Base-by-base conservation (phyloP, 139 green algal genomes). In the Closterium sp. region DNA sequence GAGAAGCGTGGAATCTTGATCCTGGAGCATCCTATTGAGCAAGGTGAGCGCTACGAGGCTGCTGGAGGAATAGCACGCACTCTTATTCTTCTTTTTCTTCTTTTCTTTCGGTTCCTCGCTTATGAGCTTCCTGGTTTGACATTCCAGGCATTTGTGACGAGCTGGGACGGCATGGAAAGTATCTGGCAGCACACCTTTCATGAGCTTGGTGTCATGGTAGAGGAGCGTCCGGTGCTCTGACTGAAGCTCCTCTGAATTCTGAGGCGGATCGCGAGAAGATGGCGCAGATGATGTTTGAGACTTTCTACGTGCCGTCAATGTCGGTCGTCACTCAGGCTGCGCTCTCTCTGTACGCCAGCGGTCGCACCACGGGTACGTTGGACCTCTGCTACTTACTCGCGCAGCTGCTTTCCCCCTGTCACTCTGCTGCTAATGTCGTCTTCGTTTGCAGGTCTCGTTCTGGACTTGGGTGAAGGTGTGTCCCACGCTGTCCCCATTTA, bases 81-180 rank as follows among this genome's bases (percentile, higher is more conserved):
- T 16, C 4, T 87, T 34, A 16, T 43, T n/a, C 16, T 87, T 19
- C 25, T 85, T 64, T 87, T 85, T 25, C 76, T 30, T 30, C 28
- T 85, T 85, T 25, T 25, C 25, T 85, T 85, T 85, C 76, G 25
- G 76, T 21, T 87, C 8, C 33, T 87, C 33, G 84, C 84, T 87
- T 64, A 34, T 87, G n/a, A 33, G 23, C 25, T 90, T 3, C 25
- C 4, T 23, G 4, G 55, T 19, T 76, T 76, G 4, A 76, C 55
- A 28, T 76, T 76, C 4, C 55, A 66, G 38, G 38, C 21, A 76
- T n/a, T 76, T 55, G 97, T 99, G 31, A 99, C 96, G 69, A 98
- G 98, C 96, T 99, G 98, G 98, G 98, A 99, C 88, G 98, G 99
- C 95, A 99, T 99, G 98, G 98, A 99, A 96, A 99, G 99, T 96